Conservation (phyloP, 441 rosid genomes). For the Arabidopsis hybrid region DNA sequence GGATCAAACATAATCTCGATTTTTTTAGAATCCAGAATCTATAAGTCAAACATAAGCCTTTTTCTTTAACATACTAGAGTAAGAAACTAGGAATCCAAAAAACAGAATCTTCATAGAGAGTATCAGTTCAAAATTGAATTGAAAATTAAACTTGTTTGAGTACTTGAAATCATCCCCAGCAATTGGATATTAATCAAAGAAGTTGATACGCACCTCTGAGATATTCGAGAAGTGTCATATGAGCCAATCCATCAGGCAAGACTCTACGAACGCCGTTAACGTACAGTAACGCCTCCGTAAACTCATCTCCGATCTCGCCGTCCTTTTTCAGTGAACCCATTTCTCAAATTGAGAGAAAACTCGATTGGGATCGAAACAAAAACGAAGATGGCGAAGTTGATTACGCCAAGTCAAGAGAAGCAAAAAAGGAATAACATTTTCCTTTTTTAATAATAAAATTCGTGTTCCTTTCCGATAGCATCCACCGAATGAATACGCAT, state of each 20-base stretch:
- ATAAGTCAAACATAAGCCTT: background rate
- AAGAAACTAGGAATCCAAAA: background rate
- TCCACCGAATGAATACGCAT: background rate
- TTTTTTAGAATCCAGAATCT: background rate
- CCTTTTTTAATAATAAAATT: background rate
- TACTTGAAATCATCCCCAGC: background rate
- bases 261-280: slow-evolving; percentile 92
- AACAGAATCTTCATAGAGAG: too few relatives aligned
- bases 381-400: slow-evolving; percentile 16
- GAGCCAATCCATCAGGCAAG: slow-evolving; percentile 87
- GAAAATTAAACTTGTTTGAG: background rate
- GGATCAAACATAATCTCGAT: slow-evolving; percentile 6
- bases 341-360: background rate
- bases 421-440: background rate
- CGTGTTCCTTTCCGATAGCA: background rate
- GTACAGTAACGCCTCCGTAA: slow-evolving; percentile 66
- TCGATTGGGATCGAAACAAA: slow-evolving; percentile 9
- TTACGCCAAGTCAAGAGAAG: slow-evolving; percentile 18
- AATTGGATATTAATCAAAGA: background rate
- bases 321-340: slow-evolving; percentile 45
- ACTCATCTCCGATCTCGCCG: slow-evolving; percentile 59
- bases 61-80: background rate
- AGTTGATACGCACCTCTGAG: slow-evolving; percentile 68
- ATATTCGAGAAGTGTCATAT: slow-evolving; percentile 88
- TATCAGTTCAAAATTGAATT: background rate